phyloP scores from a whole-genome alignment of 2,329 filamentous ascomycete species.

The Fusarium lyarnte region DNA sequence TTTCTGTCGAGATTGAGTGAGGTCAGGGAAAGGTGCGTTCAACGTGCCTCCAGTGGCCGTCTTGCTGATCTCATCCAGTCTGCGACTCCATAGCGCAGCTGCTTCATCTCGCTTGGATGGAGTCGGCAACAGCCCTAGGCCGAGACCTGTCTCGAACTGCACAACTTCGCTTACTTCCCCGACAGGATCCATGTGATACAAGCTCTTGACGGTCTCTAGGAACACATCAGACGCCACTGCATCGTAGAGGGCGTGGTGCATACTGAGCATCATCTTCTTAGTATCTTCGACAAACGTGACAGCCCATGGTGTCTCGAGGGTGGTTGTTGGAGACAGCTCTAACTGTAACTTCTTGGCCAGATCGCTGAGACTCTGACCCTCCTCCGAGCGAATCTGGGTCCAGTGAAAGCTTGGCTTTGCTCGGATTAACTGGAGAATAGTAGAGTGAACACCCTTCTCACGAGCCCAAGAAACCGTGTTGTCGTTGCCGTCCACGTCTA shows the following conservation, averaged over 20 bases:
- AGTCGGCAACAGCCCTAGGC: not conserved
- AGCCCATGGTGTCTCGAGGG: not conserved
- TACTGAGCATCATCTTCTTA: conserved; percentile 18
- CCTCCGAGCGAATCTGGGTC: not conserved
- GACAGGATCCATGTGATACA: conserved; percentile 12
- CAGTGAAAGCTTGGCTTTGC: not conserved
- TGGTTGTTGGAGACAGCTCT: conserved; percentile 3
- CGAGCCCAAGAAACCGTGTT: conserved; percentile 6
- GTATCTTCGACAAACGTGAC: not conserved
- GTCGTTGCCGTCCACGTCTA: not conserved
- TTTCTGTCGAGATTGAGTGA: conserved; percentile 20
- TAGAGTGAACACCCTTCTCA: not conserved
- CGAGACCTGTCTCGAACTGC: conserved; percentile 4
- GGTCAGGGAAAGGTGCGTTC: conserved; percentile 8
- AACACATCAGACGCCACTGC: not conserved
- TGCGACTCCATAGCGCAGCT: not conserved
- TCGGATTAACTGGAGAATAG: conserved; percentile 1
- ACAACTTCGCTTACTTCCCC: not conserved
- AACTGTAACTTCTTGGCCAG: not conserved
- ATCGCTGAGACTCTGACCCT: not conserved
- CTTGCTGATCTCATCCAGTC: not conserved
- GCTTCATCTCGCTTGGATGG: not conserved
- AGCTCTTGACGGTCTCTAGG: not conserved
- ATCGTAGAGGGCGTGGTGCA: conserved; percentile 22
- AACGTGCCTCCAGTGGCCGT: not conserved